Base-by-base conservation (phyloP, 345 rosid genomes). In the Cardiospermum halicacabum region DNA sequence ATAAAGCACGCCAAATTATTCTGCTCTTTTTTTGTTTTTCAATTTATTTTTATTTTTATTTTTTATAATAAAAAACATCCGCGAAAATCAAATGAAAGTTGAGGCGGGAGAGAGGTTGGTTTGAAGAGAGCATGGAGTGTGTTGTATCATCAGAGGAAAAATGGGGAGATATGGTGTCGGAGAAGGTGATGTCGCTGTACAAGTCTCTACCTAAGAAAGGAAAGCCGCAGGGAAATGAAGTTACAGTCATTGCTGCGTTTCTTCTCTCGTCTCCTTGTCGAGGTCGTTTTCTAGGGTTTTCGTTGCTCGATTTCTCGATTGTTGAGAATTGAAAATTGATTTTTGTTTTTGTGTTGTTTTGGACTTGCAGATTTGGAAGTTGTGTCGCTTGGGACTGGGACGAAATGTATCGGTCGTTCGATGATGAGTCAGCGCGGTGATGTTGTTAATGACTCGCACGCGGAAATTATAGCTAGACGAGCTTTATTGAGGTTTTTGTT, bases 201-300 rank as follows among this genome's bases (percentile, higher is more conserved):
- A 60, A 50, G 6, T 82, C 93, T 50, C 93, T 88, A 19, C 89
- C 89, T 9, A 88, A 79, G 77, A 88, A 91, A 64, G 96, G 93
- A n/a, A 91, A 91, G 82, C 97, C 98, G 53, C 97, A 90, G 78
- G 97, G 97, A 21, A 81, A 85, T 37, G 96, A 93, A 74, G 88
- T 88, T 74, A 80, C 96, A 56, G 96, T 85, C 22, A 70, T 88
- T 61, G 82, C 96, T 16, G 84, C 94, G 4, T 93, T 90, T 78
- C 90, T 90, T 64, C 42, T 90, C 77, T 88, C 97, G 18, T 88
- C 89, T 60, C 84, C 96, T 69, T 79, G 81, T 64, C 85, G 75
- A 75, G 92, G 96, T 89, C 64, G 3, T n/a, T n/a, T 27, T 39
- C 12, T 47, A 47, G 51, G 51, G 51, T 47, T 47, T 47, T 47